Percentiles rank a stretch among this genome's conserved stretches.
phyloP scores from a whole-genome alignment of 2,329 filamentous ascomycete species.

The Hymenoscyphus infarciens region DNA sequence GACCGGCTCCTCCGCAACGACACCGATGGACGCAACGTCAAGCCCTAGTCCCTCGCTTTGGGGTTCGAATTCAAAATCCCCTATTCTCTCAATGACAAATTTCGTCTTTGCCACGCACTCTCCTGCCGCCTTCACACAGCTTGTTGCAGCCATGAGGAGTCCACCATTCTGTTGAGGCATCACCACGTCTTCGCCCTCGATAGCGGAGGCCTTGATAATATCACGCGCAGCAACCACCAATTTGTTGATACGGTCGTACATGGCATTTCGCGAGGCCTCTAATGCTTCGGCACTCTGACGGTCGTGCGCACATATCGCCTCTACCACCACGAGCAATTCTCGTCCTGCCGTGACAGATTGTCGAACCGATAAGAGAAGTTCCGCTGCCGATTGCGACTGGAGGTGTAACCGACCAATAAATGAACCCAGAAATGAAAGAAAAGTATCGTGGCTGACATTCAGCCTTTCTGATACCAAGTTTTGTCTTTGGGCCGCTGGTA shows the following conservation, averaged over 20 bases:
- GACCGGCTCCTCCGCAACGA: constrained; percentile 30
- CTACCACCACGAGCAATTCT: constrained; percentile 73
- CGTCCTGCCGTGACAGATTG: constrained; percentile 80
- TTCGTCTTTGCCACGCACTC: constrained; percentile 88
- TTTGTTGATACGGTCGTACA: constrained; percentile 77
- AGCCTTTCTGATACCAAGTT: constrained; percentile 82
- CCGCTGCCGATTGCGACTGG: constrained; percentile 84
- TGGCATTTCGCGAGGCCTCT: constrained; percentile 64
- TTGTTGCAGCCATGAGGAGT: constrained; percentile 74
- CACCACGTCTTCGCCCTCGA: constrained; percentile 68
- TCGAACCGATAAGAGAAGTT: constrained; percentile 77
- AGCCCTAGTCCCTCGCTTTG: constrained; percentile 49
- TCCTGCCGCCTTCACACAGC: constrained; percentile 84
- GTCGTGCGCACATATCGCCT: constrained; percentile 78
- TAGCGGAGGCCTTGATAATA: constrained; percentile 66
- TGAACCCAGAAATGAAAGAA: constrained; percentile 84
- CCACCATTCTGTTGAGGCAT: constrained; percentile 76
- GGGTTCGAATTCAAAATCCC: constrained; percentile 78
- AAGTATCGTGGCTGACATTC: constrained; percentile 76
- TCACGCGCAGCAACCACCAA: constrained; percentile 79
- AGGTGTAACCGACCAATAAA: constrained; percentile 88
- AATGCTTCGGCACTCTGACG: constrained; percentile 63
- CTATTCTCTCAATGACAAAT: constrained; percentile 79
- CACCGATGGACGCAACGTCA: constrained; percentile 42
- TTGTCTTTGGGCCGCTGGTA: constrained; percentile 58